Base-by-base conservation (phyloP, 768 basidiomycete genomes). In the Rhodotorula paludigena region DNA sequence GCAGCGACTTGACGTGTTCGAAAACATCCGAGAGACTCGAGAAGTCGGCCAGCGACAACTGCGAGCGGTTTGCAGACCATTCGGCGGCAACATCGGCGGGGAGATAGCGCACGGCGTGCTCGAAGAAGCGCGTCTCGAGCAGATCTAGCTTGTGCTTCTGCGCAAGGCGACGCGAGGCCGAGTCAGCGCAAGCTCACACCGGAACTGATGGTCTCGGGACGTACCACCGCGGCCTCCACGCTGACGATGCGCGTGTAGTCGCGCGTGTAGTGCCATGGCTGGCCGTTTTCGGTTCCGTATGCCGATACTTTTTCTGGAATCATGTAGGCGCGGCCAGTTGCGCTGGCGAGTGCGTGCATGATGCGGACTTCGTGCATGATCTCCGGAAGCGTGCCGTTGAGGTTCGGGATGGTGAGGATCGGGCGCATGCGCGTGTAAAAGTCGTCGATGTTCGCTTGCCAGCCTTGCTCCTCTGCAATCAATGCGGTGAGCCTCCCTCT, bases 101-200 rank as follows among this genome's bases (percentile, higher is more conserved):
- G 41, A 45, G 56, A 44, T 44, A 57, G 20, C 16, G 44, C 18
- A 33, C 57, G 1, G 57, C 41, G 33, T 45, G 57, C 4, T 35
- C 33, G 45, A 59, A 59, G 25, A 59, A 59, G 45, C 7, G 20
- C 23, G 44, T 21, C 32, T 59, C 57, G 35, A 59, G 57, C 6
- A 59, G 57, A 45, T 59, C 57, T 45, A 59, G 57, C 5, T 23
- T 9, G 35, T 47, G 12, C 30, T 28, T 28, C 25, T 28, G 25
- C 1, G 30, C 28, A 45, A 20, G 56, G 33, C 28, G 18, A 3
- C 8, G n/a, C n/a, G n/a, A n/a, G n/a, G n/a, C n/a, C n/a, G n/a
- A 14, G 45, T 55, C 25, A 23, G 25, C 25, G 1, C 9, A 5
- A 3, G 15, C 15, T 39, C 14, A 11, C 16, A 10, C n/a, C 2